Evolutionary conservation across 768 basidiomycete genomes (phyloP).

Genomic region (Mycena crocata): DNA sequence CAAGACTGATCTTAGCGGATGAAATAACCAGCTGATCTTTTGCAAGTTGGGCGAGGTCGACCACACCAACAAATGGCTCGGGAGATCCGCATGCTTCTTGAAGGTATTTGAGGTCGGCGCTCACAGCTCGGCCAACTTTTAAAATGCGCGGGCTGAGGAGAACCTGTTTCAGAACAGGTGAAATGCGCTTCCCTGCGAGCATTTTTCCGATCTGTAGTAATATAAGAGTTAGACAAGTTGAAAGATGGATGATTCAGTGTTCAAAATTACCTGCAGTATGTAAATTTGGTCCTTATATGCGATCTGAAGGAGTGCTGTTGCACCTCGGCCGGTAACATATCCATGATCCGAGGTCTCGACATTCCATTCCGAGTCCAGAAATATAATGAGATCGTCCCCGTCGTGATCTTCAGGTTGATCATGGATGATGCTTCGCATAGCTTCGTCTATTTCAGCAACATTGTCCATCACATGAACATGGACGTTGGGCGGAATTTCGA

Average conservation of each 20-base stretch:
- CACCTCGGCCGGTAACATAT: neutral
- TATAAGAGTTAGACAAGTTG: too few relatives aligned
- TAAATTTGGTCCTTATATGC: neutral
- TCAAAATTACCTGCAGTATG: constrained; percentile 9
- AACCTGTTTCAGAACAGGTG: too few relatives aligned
- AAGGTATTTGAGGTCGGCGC: constrained; percentile 6
- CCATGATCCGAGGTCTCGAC: neutral
- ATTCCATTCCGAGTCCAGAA: constrained; percentile 5
- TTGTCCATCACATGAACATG: neutral
- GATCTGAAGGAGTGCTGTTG: constrained; percentile 12
- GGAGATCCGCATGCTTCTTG: too few relatives aligned
- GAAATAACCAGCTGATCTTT: constrained; percentile 38
- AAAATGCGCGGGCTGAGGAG: too few relatives aligned
- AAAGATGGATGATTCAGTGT: too few relatives aligned
- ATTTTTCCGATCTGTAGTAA: too few relatives aligned
- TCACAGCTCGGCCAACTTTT: constrained; percentile 3
- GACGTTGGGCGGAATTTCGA: neutral
- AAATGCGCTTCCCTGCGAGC: too few relatives aligned
- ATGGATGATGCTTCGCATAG: neutral
- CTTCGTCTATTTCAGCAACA: neutral
- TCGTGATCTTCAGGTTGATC: neutral
- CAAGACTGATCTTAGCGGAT: constrained; percentile 38
- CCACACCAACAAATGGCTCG: too few relatives aligned
- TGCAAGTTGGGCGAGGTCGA: constrained; percentile 21
- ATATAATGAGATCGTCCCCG: neutral